Evolutionary conservation across 768 basidiomycete genomes (phyloP).

Genomic region (Lanmaoa pseudosensibilis): DNA sequence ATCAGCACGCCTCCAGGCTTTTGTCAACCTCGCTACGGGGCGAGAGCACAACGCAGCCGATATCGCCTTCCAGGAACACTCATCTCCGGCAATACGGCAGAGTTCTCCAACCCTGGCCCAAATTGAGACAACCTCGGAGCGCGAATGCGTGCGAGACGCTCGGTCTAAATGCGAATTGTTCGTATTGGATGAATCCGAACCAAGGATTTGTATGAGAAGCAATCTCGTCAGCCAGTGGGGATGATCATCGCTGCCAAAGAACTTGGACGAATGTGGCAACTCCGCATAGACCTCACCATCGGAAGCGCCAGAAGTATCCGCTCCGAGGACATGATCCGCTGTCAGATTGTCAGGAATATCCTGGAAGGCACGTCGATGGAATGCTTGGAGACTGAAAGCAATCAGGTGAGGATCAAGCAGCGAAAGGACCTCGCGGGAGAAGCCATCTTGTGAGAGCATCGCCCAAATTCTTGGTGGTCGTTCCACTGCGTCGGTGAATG

Average conservation of each 20-base stretch:
- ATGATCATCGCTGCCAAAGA: slow-evolving; percentile 68
- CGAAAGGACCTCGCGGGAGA: slow-evolving; percentile 66
- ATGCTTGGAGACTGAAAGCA: slow-evolving; percentile 61
- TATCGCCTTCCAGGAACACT: slow-evolving; percentile 78
- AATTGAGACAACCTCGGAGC: slow-evolving; percentile 68
- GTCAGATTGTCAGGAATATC: slow-evolving; percentile 54
- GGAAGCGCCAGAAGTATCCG: slow-evolving; percentile 21
- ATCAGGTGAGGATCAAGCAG: slow-evolving; percentile 60
- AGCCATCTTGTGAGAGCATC: slow-evolving; percentile 60
- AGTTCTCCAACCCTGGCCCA: slow-evolving; percentile 77
- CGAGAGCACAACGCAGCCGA: slow-evolving; percentile 67
- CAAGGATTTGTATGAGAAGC: slow-evolving; percentile 68
- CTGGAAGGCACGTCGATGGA: slow-evolving; percentile 56
- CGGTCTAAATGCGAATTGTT: slow-evolving; percentile 31
- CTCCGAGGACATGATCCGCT: slow-evolving; percentile 42
- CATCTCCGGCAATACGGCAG: slow-evolving; percentile 71
- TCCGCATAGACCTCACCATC: slow-evolving; percentile 7
- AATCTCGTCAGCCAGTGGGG: slow-evolving; percentile 84
- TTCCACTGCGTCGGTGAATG: slow-evolving; percentile 23
- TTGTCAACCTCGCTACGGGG: slow-evolving; percentile 73
- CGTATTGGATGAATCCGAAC: slow-evolving; percentile 49
- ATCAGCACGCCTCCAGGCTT: slow-evolving; percentile 79
- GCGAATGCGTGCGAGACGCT: slow-evolving; percentile 63
- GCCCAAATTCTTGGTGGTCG: slow-evolving; percentile 45
- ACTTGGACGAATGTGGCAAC: slow-evolving; percentile 29